Evolutionary conservation across 306 rosid genomes (phyloP).

Genomic region (Phaseolus lunatus): DNA sequence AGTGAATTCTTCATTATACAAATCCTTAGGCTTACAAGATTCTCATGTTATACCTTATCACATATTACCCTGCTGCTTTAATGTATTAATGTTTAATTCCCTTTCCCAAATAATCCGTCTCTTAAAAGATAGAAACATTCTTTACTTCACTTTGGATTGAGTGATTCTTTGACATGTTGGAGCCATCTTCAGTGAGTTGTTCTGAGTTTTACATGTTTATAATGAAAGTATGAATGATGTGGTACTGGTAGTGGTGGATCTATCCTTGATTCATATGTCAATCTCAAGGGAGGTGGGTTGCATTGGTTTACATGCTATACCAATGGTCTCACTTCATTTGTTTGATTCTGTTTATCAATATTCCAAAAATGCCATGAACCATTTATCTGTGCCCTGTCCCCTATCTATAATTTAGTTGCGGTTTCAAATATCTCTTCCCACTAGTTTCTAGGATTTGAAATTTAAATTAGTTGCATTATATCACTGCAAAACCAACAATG

Average conservation of each 20-base stretch:
- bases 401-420: no score
- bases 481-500: no score
- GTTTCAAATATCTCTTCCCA: no score
- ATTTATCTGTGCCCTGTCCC: no score
- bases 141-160: background rate
- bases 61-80: background rate
- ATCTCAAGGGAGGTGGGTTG: background rate
- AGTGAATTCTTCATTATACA: background rate
- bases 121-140: background rate
- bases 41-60: slow-evolving; percentile 3
- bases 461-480: background rate
- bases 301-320: no score
- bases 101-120: background rate
- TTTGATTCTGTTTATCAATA: no score
- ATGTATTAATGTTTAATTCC: slow-evolving; percentile 1
- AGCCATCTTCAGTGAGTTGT: slow-evolving; percentile 1
- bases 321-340: no score
- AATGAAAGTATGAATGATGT: background rate
- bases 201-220: background rate
- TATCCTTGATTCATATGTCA: background rate
- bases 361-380: no score
- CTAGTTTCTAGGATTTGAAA: background rate
- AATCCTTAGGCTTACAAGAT: background rate
- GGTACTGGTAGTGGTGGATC: background rate
- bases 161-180: slow-evolving; percentile 9